Evolutionary conservation across 208 protist genomes (phyloP).

Genomic region (Tritrichomonas foetus): DNA sequence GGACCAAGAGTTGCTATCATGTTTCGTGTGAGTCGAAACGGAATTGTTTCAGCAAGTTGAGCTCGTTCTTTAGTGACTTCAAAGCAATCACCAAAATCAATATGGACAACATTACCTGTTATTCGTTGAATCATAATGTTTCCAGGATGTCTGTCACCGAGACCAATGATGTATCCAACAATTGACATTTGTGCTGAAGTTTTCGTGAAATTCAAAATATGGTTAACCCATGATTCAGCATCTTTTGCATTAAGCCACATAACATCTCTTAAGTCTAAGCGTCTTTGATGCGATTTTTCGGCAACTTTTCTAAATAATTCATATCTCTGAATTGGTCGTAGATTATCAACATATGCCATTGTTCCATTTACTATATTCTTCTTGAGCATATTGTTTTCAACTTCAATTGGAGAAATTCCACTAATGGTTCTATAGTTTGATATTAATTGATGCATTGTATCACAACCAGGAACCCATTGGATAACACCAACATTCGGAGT

Average conservation of each 20-base stretch:
- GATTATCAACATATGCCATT: not conserved
- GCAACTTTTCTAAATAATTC: not conserved
- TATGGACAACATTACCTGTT: conserved; percentile 24
- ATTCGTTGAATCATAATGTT: conserved; percentile 34
- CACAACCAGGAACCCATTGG: conserved; percentile 4
- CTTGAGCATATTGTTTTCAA: not conserved
- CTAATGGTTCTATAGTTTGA: not conserved
- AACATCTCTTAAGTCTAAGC: not conserved
- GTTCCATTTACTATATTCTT: not conserved
- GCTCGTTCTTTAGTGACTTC: conserved; percentile 46
- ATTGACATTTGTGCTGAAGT: conserved; percentile 6
- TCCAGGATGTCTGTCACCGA: conserved; percentile 28
- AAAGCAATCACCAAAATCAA: conserved; percentile 49
- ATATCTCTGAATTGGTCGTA: not conserved
- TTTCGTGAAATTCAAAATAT: not conserved
- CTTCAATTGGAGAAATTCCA: not conserved
- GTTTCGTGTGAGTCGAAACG: conserved; percentile 25
- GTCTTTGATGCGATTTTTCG: not conserved
- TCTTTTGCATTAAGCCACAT: conserved; percentile 25
- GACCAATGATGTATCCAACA: conserved; percentile 35
- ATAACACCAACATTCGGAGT: not conserved
- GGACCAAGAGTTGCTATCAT: not conserved
- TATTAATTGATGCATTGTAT: conserved; percentile 10
- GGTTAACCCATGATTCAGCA: conserved; percentile 8
- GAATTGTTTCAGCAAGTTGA: conserved; percentile 13